phyloP scores from a whole-genome alignment of 208 protist genomes.

The Phytomonas sp. region DNA sequence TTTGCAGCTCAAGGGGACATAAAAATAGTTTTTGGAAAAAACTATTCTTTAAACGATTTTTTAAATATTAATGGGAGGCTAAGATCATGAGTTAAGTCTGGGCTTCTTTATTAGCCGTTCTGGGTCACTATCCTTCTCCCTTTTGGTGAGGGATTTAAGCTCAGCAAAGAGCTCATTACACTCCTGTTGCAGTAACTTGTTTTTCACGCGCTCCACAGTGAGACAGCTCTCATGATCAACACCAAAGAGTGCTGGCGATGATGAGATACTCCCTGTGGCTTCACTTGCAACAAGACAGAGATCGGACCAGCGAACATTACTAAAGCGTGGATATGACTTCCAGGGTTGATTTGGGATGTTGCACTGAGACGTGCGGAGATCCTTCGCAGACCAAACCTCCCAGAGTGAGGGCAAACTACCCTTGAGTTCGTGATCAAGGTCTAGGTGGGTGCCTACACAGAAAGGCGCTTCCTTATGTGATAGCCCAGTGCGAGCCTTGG shows the following conservation, averaged over 20 bases:
- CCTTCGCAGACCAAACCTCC: background rate
- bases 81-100: constrained; percentile 5
- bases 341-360: background rate
- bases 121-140: background rate
- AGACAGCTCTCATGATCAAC: background rate
- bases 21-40: constrained; percentile 3
- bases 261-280: background rate
- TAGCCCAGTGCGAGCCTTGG: background rate
- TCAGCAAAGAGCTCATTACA: constrained; percentile 47
- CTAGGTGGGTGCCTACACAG: background rate
- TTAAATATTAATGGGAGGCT: constrained; percentile 7
- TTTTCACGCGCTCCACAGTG: constrained; percentile 20
- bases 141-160: constrained; percentile 16
- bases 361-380: background rate
- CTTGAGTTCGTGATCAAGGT: background rate
- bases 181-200: constrained; percentile 38
- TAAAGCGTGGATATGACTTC: background rate
- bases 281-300: background rate
- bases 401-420: background rate
- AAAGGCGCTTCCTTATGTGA: background rate
- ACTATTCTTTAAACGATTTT: constrained; percentile 7
- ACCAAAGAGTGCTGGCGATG: background rate
- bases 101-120: constrained; percentile 8
- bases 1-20: background rate
- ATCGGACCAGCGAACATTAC: background rate